Evolutionary conservation across 225 moss, liverwort and hornwort species (phyloP).

Genomic region (Sphagnum contortum): DNA sequence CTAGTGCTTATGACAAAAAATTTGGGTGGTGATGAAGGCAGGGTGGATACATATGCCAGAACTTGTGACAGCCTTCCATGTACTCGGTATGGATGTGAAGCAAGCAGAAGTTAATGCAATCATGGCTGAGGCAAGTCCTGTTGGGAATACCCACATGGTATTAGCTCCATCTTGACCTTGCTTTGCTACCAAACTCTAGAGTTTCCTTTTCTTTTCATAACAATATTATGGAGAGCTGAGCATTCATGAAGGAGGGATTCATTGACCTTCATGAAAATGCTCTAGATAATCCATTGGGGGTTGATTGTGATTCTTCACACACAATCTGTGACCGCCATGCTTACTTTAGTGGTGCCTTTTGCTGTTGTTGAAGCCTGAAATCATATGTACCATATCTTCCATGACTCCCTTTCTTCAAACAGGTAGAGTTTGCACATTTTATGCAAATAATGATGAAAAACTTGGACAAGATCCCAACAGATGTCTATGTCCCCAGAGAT

Average conservation of each 20-base stretch:
- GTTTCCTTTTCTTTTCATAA: constrained; percentile 1
- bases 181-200: constrained; percentile 12
- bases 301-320: too few species aligned
- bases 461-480: constrained; percentile 46
- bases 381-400: not conserved
- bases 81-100: constrained; percentile 59
- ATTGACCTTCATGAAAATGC: too few species aligned
- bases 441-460: constrained; percentile 71
- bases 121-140: constrained; percentile 42
- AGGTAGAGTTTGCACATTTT: constrained; percentile 72
- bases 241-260: too few species aligned
- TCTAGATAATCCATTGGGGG: too few species aligned
- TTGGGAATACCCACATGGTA: constrained; percentile 11
- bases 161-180: not conserved
- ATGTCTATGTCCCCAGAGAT: constrained; percentile 36
- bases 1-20: too few species aligned
- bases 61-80: constrained; percentile 56
- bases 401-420: not conserved
- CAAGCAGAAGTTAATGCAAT: constrained; percentile 53
- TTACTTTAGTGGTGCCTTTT: too few species aligned
- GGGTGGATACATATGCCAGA: constrained; percentile 57
- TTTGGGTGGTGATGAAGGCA: constrained; percentile 7
- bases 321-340: too few species aligned
- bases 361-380: not conserved
- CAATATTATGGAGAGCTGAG: constrained; percentile 2